Conservation (phyloP, 768 basidiomycete species). For the Termitomyces sp. region DNA sequence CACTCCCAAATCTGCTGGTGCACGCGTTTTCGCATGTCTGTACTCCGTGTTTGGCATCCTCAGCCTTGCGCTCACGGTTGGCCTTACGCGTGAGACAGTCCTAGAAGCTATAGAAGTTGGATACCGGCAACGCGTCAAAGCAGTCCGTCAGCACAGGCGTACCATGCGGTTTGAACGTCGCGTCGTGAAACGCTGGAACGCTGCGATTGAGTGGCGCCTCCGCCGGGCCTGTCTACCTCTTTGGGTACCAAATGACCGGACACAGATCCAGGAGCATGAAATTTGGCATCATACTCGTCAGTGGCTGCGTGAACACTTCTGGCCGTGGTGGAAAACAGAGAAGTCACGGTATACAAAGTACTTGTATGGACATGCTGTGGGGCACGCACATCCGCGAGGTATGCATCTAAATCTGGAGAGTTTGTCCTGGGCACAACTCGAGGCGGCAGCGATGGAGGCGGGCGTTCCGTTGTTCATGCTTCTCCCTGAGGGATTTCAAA, state of each 20-base stretch:
- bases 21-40: constrained; percentile 54
- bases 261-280: background rate
- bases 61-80: constrained; percentile 58
- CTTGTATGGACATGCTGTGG: background rate
- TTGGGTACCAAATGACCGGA: constrained; percentile 42
- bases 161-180: constrained; percentile 34
- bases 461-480: constrained; percentile 53
- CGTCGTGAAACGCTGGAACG: constrained; percentile 49
- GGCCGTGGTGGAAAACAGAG: constrained; percentile 5
- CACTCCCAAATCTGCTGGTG: constrained; percentile 39
- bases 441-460: constrained; percentile 62
- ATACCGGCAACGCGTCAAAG: constrained; percentile 49
- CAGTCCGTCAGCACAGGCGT: constrained; percentile 39
- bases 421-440: constrained; percentile 47
- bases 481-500: constrained; percentile 28
- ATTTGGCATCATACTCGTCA: background rate
- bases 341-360: constrained; percentile 1
- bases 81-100: constrained; percentile 62
- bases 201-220: constrained; percentile 62
- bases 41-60: constrained; percentile 59
- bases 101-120: constrained; percentile 68
- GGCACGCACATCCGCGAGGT: constrained; percentile 29
- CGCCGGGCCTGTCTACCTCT: constrained; percentile 38
- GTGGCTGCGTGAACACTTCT: background rate
- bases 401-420: constrained; percentile 63